Base-by-base conservation (phyloP, 1,139 yeast species). In the Hemisphaericaspora xylanilytica region DNA sequence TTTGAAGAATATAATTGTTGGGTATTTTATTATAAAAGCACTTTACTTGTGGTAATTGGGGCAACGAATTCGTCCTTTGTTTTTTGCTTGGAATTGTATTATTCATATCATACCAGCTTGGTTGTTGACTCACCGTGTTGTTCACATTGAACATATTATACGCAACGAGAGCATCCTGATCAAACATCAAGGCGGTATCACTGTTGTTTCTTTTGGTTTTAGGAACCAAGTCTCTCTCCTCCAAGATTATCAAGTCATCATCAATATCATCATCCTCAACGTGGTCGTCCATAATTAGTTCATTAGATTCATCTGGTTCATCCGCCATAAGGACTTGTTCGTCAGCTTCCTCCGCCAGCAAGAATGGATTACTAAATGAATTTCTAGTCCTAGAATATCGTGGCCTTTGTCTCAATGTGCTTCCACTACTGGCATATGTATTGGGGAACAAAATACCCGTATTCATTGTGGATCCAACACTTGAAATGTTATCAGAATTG, bases 11-110 rank as follows among this genome's bases (percentile, higher is more conserved):
- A 40, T 68, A 67, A 40, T 65, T 61, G 37, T 56, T 59, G 28
- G 73, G 72, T 7, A 68, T 49, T 40, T 67, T 65, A 40, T 63
- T 65, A 50, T 71, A 71, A 43, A 68, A 63, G 46, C 76, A 71
- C 40, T 59, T 65, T 3, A 62, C 77, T 43, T 75, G 77, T 0
- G 89, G 85, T 33, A 83, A 61, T 54, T 84, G 92, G 0, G 92
- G 90, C 37, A 83, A 61, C 0, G 89, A 81, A 47, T 78, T 79
- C 0, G 88, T 82, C 49, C 89, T 63, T 53, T 78, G 81, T 50
- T 80, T 80, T 53, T 68, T 68, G n/a, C 55, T 44, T 29, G 51
- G 47, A 30, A 35, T 38, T 22, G 39, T 37, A 26, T 39, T 35
- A 38, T 36, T 44, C 33, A 38, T 37, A 22, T 46, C 34, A 36